These are phyloP conservation scores for Barnettozyma populi DNA, from an alignment of 805 yeast species.

Conservation along the genomic window DNA sequence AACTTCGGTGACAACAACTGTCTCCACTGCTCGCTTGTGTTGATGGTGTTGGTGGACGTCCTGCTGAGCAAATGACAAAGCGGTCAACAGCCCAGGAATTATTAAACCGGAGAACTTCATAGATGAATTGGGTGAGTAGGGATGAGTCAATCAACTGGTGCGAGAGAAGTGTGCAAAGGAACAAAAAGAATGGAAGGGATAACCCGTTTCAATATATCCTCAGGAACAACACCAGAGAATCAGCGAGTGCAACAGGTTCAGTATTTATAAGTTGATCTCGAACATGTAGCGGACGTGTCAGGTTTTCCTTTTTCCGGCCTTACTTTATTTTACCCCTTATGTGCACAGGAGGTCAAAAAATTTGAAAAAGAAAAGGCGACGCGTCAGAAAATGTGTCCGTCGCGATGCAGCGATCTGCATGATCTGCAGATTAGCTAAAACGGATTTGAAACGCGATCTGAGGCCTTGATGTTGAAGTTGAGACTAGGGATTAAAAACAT, in stretches of 20 bases:
- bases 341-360: neutral
- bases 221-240: too few species aligned
- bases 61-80: slow-evolving; percentile 14
- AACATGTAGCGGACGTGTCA: neutral
- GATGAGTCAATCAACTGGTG: neutral
- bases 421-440: neutral
- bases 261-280: neutral
- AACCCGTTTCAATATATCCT: neutral
- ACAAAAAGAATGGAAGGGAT: neutral
- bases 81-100: slow-evolving; percentile 1
- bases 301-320: neutral
- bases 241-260: neutral
- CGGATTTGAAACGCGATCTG: neutral
- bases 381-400: neutral
- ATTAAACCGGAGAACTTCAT: neutral
- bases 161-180: neutral
- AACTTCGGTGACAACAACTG: slow-evolving; percentile 30
- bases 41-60: slow-evolving; percentile 40
- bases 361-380: slow-evolving; percentile 12
- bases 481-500: too few species aligned
- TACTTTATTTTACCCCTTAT: neutral
- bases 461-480: neutral
- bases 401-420: neutral
- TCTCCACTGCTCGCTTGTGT: slow-evolving; percentile 40
- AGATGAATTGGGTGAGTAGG: neutral